Evolutionary conservation across 352 stramenopile species (phyloP), one percentile per base, ranked within the genome.

Genomic region (Phytophthora sp.): DNA sequence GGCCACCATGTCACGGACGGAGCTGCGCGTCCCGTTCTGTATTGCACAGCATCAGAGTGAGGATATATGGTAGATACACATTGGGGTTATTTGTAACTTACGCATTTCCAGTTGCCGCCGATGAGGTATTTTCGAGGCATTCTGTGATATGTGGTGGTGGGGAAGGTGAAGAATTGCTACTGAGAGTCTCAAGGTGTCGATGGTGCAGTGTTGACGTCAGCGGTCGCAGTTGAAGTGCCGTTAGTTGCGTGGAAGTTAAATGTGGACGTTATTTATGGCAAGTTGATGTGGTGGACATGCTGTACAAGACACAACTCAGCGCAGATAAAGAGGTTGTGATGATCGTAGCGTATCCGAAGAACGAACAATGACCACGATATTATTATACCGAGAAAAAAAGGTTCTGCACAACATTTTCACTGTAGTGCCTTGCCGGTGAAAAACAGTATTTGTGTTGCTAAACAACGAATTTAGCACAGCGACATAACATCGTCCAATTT

Each of bases 21-120:
- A 91, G 47, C 92, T 81, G 64, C 94, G 82, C 12, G 77, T 80
- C 69, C 87, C 87, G 36, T 93, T 93, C 73, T 86, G 75, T 24
- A 57, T 30, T 8, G 5, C 6, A 41, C n/a, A n/a, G n/a, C n/a
- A 42, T 13, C n/a, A 42, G 39, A 47, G 11, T 36, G 44, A 57
- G 30, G 29, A 26, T 24, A 24, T 24, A 3, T 18, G 9, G n/a
- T 1, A 21, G 1, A 21, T 29, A 20, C 13, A 55, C n/a, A 52
- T 36, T 23, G n/a, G 21, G 16, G 4, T 9, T 26, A 26, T 16
- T 24, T 29, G n/a, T 5, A 86, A 96, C 74, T 91, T 80, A 88
- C 79, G 70, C 73, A 87, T 86, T 98, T 98, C 94, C 94, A 98
- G 79, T 98, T 98, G 61, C 94, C 94, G 35, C 86, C 89, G 67